These are phyloP conservation scores for Stellera chamaejasme DNA, from an alignment of 345 rosid genomes.

Conservation along the genomic window DNA sequence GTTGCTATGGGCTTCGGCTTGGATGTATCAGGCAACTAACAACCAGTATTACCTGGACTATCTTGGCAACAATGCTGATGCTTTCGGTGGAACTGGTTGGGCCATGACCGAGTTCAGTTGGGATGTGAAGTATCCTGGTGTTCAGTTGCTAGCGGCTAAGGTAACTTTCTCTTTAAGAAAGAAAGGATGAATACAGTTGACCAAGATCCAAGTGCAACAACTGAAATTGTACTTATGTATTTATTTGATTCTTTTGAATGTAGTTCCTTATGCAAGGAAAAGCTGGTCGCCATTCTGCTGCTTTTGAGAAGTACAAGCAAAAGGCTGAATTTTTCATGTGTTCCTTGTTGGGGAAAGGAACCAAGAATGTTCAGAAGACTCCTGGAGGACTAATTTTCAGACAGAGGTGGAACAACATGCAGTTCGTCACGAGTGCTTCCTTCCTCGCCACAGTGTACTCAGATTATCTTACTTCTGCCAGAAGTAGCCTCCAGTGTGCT, in stretches of 20 bases:
- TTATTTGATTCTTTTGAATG: background rate
- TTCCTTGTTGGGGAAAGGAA: slow-evolving; percentile 65
- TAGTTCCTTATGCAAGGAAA: slow-evolving; percentile 93
- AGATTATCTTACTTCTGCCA: slow-evolving; percentile 77
- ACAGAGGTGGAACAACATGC: slow-evolving; percentile 95
- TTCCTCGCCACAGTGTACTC: slow-evolving; percentile 71
- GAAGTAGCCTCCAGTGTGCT: slow-evolving; percentile 46
- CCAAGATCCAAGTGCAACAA: too few relatives aligned
- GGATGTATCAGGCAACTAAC: slow-evolving; percentile 86
- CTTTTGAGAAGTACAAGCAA: slow-evolving; percentile 64
- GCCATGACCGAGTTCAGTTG: slow-evolving; percentile 90
- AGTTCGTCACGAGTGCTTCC: slow-evolving; percentile 84
- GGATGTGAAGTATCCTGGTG: slow-evolving; percentile 98
- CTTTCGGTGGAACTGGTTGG: slow-evolving; percentile 94
- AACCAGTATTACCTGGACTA: slow-evolving; percentile 68
- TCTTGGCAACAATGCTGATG: slow-evolving; percentile 73
- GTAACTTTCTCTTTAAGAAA: slow-evolving; percentile 16
- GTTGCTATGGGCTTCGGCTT: slow-evolving; percentile 95
- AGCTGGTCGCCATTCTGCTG: slow-evolving; percentile 56
- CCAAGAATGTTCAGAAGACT: slow-evolving; percentile 58
- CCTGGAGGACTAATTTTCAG: slow-evolving; percentile 92
- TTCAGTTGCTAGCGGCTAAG: slow-evolving; percentile 93
- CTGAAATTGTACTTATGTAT: too few relatives aligned
- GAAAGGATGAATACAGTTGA: too few relatives aligned
- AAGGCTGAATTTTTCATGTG: slow-evolving; percentile 94